phyloP scores from a whole-genome alignment of 257 asterid species.

The Fraxinus cuspidata region DNA sequence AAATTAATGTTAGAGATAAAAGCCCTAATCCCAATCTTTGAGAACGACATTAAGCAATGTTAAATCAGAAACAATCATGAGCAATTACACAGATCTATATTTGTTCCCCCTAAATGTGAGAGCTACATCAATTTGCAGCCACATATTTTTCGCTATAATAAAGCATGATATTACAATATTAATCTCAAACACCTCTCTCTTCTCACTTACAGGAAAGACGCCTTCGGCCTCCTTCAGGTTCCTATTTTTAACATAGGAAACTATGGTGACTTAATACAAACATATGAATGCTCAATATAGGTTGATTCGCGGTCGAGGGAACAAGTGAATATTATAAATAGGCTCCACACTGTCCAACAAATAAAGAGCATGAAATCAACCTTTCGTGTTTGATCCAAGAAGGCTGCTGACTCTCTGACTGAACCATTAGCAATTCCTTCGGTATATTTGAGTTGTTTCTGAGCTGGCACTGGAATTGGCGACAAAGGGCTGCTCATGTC shows the following conservation, averaged over 20 bases:
- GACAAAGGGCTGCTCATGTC: slow-evolving; percentile 72
- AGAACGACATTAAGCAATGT: neutral
- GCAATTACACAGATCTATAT: neutral
- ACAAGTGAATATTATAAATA: neutral
- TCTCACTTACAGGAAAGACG: neutral
- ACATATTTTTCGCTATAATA: too few relatives aligned
- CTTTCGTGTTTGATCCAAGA: slow-evolving; percentile 82
- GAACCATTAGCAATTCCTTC: slow-evolving; percentile 91
- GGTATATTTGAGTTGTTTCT: slow-evolving; percentile 92
- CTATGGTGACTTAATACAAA: neutral
- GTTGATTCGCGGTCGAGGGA: neutral
- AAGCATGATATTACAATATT: too few relatives aligned
- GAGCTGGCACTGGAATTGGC: slow-evolving; percentile 92
- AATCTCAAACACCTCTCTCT: neutral
- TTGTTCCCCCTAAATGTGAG: neutral
- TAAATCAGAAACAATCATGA: neutral
- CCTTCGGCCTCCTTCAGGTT: neutral
- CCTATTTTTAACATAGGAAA: neutral
- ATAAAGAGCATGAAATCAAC: slow-evolving; percentile 37
- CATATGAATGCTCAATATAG: neutral
- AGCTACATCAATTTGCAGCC: neutral
- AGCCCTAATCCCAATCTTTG: neutral
- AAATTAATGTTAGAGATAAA: neutral
- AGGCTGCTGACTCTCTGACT: slow-evolving; percentile 68
- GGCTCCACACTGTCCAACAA: neutral